These are phyloP conservation scores for Fusarium sp. DNA, from an alignment of 2,329 filamentous ascomycete genomes.

Conservation along the genomic window DNA sequence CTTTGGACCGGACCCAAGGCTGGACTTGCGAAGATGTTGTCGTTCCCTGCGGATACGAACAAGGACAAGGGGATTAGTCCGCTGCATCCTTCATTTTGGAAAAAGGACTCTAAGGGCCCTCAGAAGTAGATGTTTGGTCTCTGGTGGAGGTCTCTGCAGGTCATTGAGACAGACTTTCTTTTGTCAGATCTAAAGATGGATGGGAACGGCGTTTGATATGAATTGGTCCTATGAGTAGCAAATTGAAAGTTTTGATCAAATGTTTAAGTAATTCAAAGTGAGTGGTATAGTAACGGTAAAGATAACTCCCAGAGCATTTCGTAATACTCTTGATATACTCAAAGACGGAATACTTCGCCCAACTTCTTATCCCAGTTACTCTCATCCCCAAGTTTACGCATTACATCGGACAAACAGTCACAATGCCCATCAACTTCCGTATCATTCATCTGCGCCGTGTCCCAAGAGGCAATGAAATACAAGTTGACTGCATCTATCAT, in stretches of 20 bases:
- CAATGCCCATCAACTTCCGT: constrained; percentile 52
- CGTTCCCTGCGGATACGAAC: not conserved
- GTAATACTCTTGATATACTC: constrained; percentile 2
- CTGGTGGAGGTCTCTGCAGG: no score
- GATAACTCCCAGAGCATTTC: not conserved
- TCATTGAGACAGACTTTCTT: not conserved
- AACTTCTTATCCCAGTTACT: constrained; percentile 51
- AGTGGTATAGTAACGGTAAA: not conserved
- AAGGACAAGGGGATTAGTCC: not conserved
- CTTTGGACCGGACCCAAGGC: not conserved
- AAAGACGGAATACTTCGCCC: constrained; percentile 46
- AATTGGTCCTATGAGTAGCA: no score
- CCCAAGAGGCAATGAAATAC: constrained; percentile 58
- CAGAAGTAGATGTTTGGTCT: not conserved
- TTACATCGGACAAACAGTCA: constrained; percentile 50
- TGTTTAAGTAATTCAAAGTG: not conserved
- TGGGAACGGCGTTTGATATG: not conserved
- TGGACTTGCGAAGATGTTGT: not conserved
- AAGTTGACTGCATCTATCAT: constrained; percentile 53
- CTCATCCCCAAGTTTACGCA: constrained; percentile 50
- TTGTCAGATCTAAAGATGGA: not conserved
- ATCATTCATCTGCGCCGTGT: constrained; percentile 58
- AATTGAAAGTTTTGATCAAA: not conserved
- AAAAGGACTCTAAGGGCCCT: not conserved
- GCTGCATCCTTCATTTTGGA: constrained; percentile 5